Evolutionary conservation across 768 basidiomycete species (phyloP).

Genomic region (Rhodotorula taiwanensis): DNA sequence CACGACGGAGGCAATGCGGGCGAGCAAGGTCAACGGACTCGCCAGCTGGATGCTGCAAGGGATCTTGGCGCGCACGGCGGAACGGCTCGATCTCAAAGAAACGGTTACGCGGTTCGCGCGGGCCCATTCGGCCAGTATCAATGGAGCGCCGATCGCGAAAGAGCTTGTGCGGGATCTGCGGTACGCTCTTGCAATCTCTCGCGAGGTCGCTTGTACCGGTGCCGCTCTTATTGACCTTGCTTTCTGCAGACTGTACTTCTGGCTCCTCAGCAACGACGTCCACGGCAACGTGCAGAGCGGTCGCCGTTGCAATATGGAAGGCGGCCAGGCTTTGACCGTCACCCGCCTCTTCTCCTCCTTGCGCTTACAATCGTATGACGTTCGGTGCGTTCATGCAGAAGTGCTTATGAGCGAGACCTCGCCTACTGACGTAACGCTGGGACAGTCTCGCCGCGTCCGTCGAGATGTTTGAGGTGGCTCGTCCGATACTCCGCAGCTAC

Average conservation of each 20-base stretch:
- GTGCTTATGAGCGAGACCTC: too few species aligned
- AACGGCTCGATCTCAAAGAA: conserved; percentile 21
- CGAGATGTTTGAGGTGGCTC: conserved; percentile 37
- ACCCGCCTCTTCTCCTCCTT: conserved; percentile 31
- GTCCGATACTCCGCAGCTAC: conserved; percentile 32
- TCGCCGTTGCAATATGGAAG: conserved; percentile 33
- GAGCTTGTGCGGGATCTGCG: conserved; percentile 22
- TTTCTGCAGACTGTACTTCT: conserved; percentile 29
- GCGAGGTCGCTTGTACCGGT: too few species aligned
- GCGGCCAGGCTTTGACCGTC: conserved; percentile 27
- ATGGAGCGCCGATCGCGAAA: conserved; percentile 23
- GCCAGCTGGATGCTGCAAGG: conserved; percentile 36
- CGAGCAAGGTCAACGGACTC: conserved; percentile 32
- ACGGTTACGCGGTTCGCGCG: conserved; percentile 21
- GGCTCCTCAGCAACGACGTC: conserved; percentile 33
- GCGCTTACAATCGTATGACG: conserved; percentile 32
- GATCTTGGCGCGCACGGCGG: conserved; percentile 28
- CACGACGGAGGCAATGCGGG: conserved; percentile 29
- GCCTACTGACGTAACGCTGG: neutral
- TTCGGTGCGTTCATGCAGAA: conserved; percentile 9
- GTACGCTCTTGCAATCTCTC: too few species aligned
- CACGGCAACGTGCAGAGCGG: conserved; percentile 36
- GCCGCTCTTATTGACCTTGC: too few species aligned
- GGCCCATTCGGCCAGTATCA: conserved; percentile 26
- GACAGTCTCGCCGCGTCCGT: conserved; percentile 33